A percentile compares a stretch with the other conserved stretches of the same genome.
These are phyloP conservation scores for Diutina mesorugosa DNA, from an alignment of 1,139 yeast genomes.

Conservation along the genomic window DNA sequence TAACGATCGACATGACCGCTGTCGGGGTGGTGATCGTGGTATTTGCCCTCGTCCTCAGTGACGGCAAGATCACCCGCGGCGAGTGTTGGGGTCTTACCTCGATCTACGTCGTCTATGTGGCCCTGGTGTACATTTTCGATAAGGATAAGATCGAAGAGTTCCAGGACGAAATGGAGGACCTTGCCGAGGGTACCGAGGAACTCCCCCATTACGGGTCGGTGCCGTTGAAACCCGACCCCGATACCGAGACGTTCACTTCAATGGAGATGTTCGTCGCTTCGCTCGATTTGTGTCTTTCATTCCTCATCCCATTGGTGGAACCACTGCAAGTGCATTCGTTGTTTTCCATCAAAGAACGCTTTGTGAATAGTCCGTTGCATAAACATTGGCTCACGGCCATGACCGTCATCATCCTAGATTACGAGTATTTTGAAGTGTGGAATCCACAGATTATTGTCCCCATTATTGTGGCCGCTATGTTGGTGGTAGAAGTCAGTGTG, in stretches of 20 bases:
- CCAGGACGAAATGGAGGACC: neutral
- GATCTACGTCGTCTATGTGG: neutral
- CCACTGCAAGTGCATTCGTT: neutral
- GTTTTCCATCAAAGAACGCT: neutral
- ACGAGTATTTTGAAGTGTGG: neutral
- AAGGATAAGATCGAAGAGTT: neutral
- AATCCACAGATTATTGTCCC: neutral
- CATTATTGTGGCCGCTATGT: neutral
- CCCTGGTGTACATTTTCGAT: neutral
- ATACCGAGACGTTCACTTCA: neutral
- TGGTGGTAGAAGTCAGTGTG: neutral
- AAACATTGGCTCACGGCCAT: neutral
- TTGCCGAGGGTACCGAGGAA: neutral
- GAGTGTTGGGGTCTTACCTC: neutral
- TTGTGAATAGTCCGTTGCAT: neutral
- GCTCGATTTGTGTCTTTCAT: neutral
- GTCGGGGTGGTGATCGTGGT: slow-evolving; percentile 9
- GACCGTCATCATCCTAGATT: neutral
- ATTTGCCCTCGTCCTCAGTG: neutral
- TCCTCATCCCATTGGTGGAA: neutral
- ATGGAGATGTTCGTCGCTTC: neutral
- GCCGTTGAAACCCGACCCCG: neutral
- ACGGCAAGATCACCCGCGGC: neutral
- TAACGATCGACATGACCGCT: slow-evolving; percentile 22
- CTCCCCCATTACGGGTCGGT: neutral